Evolutionary conservation across 176 grass and related monocot species (phyloP).

Genomic region (Oropetium thomaeum): DNA sequence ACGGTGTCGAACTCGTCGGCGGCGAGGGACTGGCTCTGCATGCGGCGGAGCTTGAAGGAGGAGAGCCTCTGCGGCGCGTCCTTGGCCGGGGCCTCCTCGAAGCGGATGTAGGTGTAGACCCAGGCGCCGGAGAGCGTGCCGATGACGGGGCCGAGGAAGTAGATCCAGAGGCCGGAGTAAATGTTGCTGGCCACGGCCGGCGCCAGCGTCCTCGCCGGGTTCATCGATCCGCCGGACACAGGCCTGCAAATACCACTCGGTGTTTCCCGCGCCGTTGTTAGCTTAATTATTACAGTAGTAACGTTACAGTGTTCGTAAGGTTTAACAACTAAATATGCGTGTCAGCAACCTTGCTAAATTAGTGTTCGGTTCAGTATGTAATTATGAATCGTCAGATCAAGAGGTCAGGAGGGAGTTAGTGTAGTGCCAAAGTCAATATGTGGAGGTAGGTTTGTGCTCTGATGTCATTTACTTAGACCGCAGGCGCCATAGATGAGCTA

Average conservation of each 20-base stretch:
- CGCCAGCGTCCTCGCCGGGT: conserved; percentile 85
- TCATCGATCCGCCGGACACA: conserved; percentile 96
- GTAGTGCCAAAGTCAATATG: neutral
- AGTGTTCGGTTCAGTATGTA: too few species aligned
- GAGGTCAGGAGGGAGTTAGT: neutral
- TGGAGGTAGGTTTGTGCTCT: neutral
- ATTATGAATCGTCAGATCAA: neutral
- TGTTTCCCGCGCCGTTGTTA: conserved; percentile 48
- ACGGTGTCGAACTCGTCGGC: conserved; percentile 53
- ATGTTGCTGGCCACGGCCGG: conserved; percentile 88
- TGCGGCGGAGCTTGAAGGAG: conserved; percentile 90
- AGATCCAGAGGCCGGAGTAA: conserved; percentile 84
- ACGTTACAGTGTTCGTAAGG: neutral
- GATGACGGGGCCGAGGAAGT: conserved; percentile 82
- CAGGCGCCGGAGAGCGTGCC: conserved; percentile 83
- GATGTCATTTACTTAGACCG: neutral
- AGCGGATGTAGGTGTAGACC: conserved; percentile 75
- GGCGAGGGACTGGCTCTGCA: conserved; percentile 66
- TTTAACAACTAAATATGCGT: neutral
- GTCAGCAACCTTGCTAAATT: too few species aligned
- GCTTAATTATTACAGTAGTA: neutral
- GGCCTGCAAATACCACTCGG: conserved; percentile 81
- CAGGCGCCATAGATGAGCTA: neutral
- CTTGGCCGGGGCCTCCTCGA: conserved; percentile 39
- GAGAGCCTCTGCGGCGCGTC: conserved; percentile 50